Conservation (phyloP, 805 yeast genomes). For the Wickerhamiella vanderwaltii region DNA sequence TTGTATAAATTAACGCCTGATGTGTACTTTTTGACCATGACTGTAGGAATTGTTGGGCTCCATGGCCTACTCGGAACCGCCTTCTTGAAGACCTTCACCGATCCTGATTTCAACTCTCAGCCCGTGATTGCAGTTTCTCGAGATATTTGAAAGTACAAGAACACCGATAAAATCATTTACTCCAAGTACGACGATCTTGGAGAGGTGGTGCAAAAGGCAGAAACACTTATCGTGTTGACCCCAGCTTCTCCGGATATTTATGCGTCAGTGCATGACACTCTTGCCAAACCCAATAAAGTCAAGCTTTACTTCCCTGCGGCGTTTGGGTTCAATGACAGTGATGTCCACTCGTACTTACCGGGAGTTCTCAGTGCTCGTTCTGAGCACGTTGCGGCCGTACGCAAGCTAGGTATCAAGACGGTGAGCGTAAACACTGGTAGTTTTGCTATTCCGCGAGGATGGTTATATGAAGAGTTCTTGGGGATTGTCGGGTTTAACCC, state of each 20-base stretch:
- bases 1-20: too few species aligned
- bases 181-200: constrained; percentile 1
- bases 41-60: constrained; percentile 1
- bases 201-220: not conserved
- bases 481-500: not conserved
- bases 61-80: not conserved
- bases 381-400: constrained; percentile 3
- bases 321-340: not conserved
- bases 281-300: not conserved
- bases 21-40: too few species aligned
- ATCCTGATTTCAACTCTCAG: constrained; percentile 1
- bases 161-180: not conserved
- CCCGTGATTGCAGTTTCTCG: constrained; percentile 1
- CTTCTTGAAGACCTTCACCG: not conserved
- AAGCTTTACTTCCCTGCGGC: constrained; percentile 2
- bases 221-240: not conserved
- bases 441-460: not conserved
- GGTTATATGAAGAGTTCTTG: not conserved
- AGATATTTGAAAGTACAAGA: not conserved
- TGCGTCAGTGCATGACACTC: not conserved
- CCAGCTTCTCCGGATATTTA: not conserved
- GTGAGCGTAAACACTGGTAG: not conserved
- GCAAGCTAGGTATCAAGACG: constrained; percentile 6
- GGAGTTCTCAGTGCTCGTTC: not conserved
- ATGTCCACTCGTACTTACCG: not conserved